Evolutionary conservation across 768 basidiomycete species (phyloP), one percentile per base, ranked within the genome.

Genomic region (Hydnomerulius pinastri): DNA sequence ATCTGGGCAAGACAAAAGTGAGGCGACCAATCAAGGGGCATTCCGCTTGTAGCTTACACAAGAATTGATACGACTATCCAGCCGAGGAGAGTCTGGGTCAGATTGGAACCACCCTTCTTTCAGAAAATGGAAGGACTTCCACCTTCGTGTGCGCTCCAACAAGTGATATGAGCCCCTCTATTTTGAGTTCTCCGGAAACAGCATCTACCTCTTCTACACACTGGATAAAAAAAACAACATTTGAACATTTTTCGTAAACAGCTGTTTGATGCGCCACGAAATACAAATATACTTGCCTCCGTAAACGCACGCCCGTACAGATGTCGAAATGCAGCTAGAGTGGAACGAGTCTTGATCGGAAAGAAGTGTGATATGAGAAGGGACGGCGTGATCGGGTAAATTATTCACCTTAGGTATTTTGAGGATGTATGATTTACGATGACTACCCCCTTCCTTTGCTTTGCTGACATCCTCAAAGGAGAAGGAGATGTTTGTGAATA

Each of bases 161-260:
- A 5, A 92, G 74, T 63, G 91, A 90, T 48, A 97, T 83, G 64
- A 98, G 98, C 0, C 96, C 96, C 49, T 85, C 74, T 7, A 92
- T 70, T 37, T 67, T 78, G 60, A 87, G 67, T 13, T 74, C 70
- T 8, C 72, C 84, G n/a, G 68, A 74, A 28, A 58, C 61, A 1
- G 75, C 68, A 24, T 81, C 58, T 42, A 93, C 76, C 48, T 80
- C 77, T 54, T 92, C 86, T 7, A 88, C 78, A 57, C 85, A 79
- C 90, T 93, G 58, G 35, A 46, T 47, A 59, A 65, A 44, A 39
- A 35, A 46, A 42, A n/a, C n/a, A n/a, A n/a, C n/a, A n/a, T n/a
- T n/a, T n/a, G n/a, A n/a, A n/a, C n/a, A n/a, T n/a, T n/a, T n/a
- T n/a, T n/a, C n/a, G n/a, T n/a, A n/a, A n/a, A n/a, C n/a, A n/a